Evolutionary conservation across 805 yeast species (phyloP).

Genomic region (Saccharomycopsis selenospora): DNA sequence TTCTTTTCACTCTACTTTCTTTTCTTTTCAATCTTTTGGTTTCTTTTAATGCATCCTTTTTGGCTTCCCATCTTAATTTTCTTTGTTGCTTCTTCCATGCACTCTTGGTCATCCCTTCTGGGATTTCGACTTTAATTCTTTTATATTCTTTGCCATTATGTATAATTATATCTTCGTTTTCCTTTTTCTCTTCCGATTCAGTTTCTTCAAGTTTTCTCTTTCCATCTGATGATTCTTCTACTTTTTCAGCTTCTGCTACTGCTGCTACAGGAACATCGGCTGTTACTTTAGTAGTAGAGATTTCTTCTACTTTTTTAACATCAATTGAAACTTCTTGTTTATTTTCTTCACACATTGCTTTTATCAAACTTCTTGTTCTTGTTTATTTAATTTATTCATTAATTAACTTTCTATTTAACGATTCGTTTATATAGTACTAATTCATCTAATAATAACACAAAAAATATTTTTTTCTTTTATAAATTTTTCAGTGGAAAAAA

Average conservation of each 20-base stretch:
- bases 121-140: slow-evolving; percentile 32
- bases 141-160: background rate
- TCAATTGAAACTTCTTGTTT: background rate
- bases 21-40: slow-evolving; percentile 50
- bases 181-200: background rate
- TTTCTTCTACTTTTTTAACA: background rate
- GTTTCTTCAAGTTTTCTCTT: background rate
- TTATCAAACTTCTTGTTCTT: too few relatives aligned
- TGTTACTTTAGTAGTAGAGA: background rate
- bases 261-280: background rate
- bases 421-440: too few relatives aligned
- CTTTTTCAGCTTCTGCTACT: too few relatives aligned
- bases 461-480: too few relatives aligned
- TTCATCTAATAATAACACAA: too few relatives aligned
- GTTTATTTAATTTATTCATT: too few relatives aligned
- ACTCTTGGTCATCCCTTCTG: slow-evolving; percentile 81
- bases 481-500: too few relatives aligned
- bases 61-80: slow-evolving; percentile 51
- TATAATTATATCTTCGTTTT: too few relatives aligned
- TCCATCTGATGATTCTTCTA: too few relatives aligned
- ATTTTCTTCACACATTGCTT: background rate
- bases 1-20: slow-evolving; percentile 34
- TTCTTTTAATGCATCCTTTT: slow-evolving; percentile 52
- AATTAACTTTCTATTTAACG: too few relatives aligned
- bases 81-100: slow-evolving; percentile 75